Evolutionary conservation across 73 alveolate genomes (phyloP), one percentile per base, ranked within the genome.

Genomic region (Durusdinium trenchii): DNA sequence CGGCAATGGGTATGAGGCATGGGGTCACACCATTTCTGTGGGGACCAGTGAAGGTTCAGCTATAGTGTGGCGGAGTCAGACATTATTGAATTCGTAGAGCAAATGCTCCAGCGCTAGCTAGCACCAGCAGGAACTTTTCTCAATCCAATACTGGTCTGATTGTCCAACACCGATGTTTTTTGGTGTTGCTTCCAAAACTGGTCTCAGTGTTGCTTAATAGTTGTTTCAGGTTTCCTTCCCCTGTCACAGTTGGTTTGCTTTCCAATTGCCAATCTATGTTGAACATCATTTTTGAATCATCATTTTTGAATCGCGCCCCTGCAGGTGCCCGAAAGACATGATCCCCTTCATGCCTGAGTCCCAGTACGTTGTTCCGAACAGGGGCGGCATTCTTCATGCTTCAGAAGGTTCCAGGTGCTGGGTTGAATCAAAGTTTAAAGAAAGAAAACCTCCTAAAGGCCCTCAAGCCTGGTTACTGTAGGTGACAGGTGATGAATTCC

Each of bases 321-420:
- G 52, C 48, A 78, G 87, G 87, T 45, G 87, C 61, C 87, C 38
- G 23, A 43, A 47, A 2, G 69, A 81, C 50, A 6, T 45, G 23
- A 5, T 81, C 7, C 46, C 71, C 32, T 81, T 81, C 91, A 2
- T 48, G 46, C 71, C 91, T 1, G 91, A 81, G 46, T 28, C 91
- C 14, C 64, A 81, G 71, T 81, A 81, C 10, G 69, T 81, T 20
- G 69, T 81, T 10, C 91, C 91, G 32, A 47, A 26, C 91, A 81
- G 28, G 69, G 91, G 32, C 32, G 20, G 71, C 23, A 9, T 9
- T 32, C 69, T 48, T 7, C 67, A 26, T 28, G 69, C 91, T 16
- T 23, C 71, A 3, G 91, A 81, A 28, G 91, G 91, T 6, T 69
- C 28, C 5, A 45, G 91, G 91, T 30, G 91, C 62, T 30, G n/a